A percentile compares a stretch with the other conserved stretches of the same genome.
These are phyloP conservation scores for Calonectria crousiana DNA, from an alignment of 2,329 filamentous ascomycete species.

Conservation along the genomic window DNA sequence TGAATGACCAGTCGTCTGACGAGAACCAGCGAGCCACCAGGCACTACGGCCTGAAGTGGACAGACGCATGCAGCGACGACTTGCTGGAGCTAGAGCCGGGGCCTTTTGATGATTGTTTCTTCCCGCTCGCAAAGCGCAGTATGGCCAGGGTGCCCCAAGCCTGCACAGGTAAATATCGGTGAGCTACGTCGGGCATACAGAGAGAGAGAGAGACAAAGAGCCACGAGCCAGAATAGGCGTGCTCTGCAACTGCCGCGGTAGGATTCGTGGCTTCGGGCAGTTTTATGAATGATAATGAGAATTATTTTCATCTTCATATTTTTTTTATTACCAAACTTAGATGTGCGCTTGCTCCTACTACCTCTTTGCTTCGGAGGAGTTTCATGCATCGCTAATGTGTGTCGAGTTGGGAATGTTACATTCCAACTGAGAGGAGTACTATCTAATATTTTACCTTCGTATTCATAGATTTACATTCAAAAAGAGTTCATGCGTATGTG, in stretches of 20 bases:
- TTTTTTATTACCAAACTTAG: background rate
- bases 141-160: background rate
- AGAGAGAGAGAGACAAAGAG: too few species aligned
- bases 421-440: slow-evolving; percentile 20
- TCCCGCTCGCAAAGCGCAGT: background rate
- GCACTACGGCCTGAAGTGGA: background rate
- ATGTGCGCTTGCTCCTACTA: background rate
- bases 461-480: background rate
- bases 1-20: slow-evolving; percentile 25
- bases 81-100: background rate
- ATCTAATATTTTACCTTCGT: slow-evolving; percentile 12
- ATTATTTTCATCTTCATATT: background rate
- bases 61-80: background rate
- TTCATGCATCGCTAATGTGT: background rate
- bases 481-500: too few species aligned
- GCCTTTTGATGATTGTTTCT: background rate
- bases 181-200: background rate
- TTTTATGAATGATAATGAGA: background rate
- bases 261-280: background rate
- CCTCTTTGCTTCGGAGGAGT: background rate
- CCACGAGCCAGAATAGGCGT: background rate
- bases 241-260: background rate
- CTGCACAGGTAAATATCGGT: slow-evolving; percentile 13
- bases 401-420: background rate
- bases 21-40: background rate